These are phyloP conservation scores for Groenewaldozyma tartarivorans DNA, from an alignment of 805 yeast species.

Conservation along the genomic window DNA sequence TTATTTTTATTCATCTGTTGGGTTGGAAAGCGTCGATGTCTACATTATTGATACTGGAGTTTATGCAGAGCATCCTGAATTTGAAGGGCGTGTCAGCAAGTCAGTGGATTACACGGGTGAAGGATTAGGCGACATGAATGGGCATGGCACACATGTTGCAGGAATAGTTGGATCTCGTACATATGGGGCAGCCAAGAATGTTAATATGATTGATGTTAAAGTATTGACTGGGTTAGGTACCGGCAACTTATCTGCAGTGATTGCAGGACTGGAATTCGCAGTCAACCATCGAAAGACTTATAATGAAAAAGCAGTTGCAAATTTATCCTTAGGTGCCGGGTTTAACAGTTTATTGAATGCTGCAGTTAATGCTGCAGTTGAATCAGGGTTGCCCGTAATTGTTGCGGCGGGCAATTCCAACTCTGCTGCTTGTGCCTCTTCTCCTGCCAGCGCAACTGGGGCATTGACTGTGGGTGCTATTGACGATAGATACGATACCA, in stretches of 20 bases:
- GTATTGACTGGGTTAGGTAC: slow-evolving; percentile 60
- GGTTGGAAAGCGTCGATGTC: slow-evolving; percentile 50
- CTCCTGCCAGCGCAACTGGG: slow-evolving; percentile 69
- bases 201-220: slow-evolving; percentile 60
- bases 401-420: slow-evolving; percentile 80
- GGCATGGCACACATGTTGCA: slow-evolving; percentile 93
- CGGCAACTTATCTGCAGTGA: slow-evolving; percentile 39
- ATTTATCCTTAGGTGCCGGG: slow-evolving; percentile 71
- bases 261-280: slow-evolving; percentile 30
- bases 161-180: slow-evolving; percentile 73
- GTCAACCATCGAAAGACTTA: slow-evolving; percentile 20
- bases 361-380: slow-evolving; percentile 67
- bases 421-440: slow-evolving; percentile 64
- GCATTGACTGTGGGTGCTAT: slow-evolving; percentile 87
- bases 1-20: slow-evolving; percentile 26
- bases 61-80: slow-evolving; percentile 33
- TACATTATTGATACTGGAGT: slow-evolving; percentile 81
- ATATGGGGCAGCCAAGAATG: slow-evolving; percentile 75
- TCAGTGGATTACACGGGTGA: slow-evolving; percentile 40
- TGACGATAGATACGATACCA: slow-evolving; percentile 57
- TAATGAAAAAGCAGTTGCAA: slow-evolving; percentile 50
- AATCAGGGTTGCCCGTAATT: slow-evolving; percentile 47
- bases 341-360: slow-evolving; percentile 56
- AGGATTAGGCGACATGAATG: slow-evolving; percentile 57
- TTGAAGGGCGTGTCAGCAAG: slow-evolving; percentile 33